Conservation (phyloP, 257 asterid genomes). For the Fraxinus pennsylvanica region DNA sequence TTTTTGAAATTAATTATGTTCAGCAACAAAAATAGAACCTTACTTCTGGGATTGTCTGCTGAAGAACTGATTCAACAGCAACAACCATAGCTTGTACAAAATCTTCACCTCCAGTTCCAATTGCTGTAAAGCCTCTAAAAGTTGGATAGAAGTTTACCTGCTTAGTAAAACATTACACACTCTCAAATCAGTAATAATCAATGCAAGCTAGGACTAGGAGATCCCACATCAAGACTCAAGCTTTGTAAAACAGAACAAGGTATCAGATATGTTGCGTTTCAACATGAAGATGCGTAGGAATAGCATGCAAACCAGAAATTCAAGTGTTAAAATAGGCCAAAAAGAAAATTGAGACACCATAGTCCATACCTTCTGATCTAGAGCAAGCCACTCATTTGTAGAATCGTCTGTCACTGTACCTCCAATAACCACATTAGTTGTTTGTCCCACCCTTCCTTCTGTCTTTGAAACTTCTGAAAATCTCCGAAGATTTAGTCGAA, state of each 20-base stretch:
- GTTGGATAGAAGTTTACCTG: slow-evolving; percentile 93
- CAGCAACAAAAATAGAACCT: slow-evolving; percentile 20
- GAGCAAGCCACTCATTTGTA: slow-evolving; percentile 72
- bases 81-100: slow-evolving; percentile 94
- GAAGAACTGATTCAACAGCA: slow-evolving; percentile 89
- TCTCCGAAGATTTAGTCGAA: slow-evolving; percentile 18
- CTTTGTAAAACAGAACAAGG: background rate
- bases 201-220: slow-evolving; percentile 20
- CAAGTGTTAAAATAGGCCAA: background rate
- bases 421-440: slow-evolving; percentile 83
- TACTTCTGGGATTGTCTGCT: slow-evolving; percentile 76
- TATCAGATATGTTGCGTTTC: background rate
- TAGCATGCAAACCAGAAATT: background rate
- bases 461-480: slow-evolving; percentile 78
- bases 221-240: background rate
- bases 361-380: slow-evolving; percentile 69
- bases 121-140: slow-evolving; percentile 89
- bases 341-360: background rate
- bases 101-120: slow-evolving; percentile 94
- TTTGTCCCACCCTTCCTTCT: slow-evolving; percentile 89
- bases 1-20: slow-evolving; percentile 7
- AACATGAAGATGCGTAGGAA: background rate
- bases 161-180: slow-evolving; percentile 14
- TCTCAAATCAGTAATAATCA: slow-evolving; percentile 7
- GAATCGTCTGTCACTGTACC: slow-evolving; percentile 85